Evolutionary conservation across 495 filamentous ascomycete species (phyloP).

Genomic region (Penicillium verhagenii): DNA sequence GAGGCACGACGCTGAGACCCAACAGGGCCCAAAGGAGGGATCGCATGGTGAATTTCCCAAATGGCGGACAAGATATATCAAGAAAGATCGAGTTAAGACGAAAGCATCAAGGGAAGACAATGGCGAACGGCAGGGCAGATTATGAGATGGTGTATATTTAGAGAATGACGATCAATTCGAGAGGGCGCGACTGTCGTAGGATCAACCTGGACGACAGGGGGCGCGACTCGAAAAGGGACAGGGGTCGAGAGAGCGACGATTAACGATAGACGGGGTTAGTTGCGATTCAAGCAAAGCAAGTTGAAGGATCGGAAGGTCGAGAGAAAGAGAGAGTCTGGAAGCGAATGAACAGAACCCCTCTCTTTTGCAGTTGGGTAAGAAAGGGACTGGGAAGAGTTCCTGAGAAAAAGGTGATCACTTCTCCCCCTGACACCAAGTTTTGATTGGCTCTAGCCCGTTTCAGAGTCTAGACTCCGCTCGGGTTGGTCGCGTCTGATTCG

Average conservation of each 20-base stretch:
- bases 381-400: background rate
- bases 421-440: constrained; percentile 14
- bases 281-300: too few relatives aligned
- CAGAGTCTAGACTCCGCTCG: constrained; percentile 18
- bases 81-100: background rate
- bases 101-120: constrained; percentile 3
- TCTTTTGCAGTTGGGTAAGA: constrained; percentile 2
- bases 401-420: background rate
- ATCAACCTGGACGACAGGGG: constrained; percentile 29
- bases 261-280: constrained; percentile 3
- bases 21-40: constrained; percentile 28
- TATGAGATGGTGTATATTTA: background rate
- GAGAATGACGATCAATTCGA: background rate
- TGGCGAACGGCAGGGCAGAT: background rate
- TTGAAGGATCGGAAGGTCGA: background rate
- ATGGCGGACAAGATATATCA: background rate
- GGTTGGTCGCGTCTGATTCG: background rate
- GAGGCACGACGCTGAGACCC: constrained; percentile 40
- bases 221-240: constrained; percentile 2
- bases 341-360: background rate
- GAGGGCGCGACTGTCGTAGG: constrained; percentile 15
- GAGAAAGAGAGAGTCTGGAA: constrained; percentile 4
- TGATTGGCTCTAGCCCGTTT: constrained; percentile 22
- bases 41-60: constrained; percentile 28
- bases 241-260: background rate